Conservation (phyloP, 371 early-diverging fungal species). For the Mortierella sp. region DNA sequence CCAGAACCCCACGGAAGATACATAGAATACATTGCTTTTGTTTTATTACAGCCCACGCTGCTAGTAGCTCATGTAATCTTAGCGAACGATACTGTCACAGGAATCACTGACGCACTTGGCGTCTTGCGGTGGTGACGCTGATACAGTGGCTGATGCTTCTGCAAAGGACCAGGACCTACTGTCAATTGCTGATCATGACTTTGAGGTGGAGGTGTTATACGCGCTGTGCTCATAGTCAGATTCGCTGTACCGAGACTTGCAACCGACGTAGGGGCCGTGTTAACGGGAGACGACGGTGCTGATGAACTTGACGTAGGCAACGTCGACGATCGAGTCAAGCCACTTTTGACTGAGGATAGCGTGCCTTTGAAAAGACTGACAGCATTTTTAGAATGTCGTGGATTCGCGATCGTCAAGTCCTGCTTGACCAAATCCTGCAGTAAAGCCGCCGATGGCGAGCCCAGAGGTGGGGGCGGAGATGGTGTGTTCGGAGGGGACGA, state of each 20-base stretch:
- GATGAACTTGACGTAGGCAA: background rate
- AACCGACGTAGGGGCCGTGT: background rate
- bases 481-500: background rate
- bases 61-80: too few species aligned
- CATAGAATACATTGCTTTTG: too few species aligned
- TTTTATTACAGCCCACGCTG: too few species aligned
- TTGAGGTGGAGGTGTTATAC: too few species aligned
- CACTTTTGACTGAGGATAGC: conserved; percentile 19
- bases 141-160: too few species aligned
- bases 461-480: background rate
- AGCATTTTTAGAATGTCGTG: conserved; percentile 1
- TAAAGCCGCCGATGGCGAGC: conserved; percentile 2
- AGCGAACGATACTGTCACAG: too few species aligned
- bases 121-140: background rate
- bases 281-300: background rate
- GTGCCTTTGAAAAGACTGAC: conserved; percentile 16
- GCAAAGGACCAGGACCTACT: too few species aligned
- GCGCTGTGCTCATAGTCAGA: background rate
- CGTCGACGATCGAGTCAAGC: conserved; percentile 5
- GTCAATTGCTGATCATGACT: too few species aligned
- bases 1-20: too few species aligned
- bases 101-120: background rate
- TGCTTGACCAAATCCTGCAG: conserved; percentile 7
- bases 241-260: too few species aligned
- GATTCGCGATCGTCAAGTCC: conserved; percentile 4